phyloP scores from a whole-genome alignment of 208 protist species.

The Porcisia deanei region DNA sequence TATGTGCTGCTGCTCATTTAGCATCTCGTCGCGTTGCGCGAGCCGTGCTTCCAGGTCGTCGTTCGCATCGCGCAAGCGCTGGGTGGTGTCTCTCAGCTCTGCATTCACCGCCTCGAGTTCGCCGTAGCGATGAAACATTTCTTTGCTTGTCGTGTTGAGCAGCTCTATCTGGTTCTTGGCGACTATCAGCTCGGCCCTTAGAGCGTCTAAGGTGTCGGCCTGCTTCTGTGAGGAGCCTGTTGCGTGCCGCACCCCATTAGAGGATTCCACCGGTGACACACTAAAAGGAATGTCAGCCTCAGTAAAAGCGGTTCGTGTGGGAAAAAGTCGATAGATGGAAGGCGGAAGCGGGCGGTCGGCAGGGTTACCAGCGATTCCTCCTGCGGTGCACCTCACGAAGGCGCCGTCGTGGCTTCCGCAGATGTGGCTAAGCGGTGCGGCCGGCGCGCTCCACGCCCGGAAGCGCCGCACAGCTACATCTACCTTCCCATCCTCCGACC shows the following conservation, averaged over 20 bases:
- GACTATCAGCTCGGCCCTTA: conserved; percentile 35
- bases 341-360: conserved; percentile 3
- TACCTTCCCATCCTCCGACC: conserved; percentile 28
- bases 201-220: neutral
- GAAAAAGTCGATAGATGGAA: conserved; percentile 20
- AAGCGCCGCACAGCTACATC: conserved; percentile 32
- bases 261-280: neutral
- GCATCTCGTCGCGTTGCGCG: conserved; percentile 31
- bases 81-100: conserved; percentile 34
- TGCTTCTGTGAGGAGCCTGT: neutral
- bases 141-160: conserved; percentile 50
- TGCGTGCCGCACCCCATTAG: conserved; percentile 2
- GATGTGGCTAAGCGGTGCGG: conserved; percentile 30
- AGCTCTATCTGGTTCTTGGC: conserved; percentile 70
- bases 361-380: neutral
- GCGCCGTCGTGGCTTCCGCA: neutral
- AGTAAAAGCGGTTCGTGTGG: conserved; percentile 18
- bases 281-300: conserved; percentile 6
- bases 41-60: conserved; percentile 38
- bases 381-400: neutral
- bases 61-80: conserved; percentile 34
- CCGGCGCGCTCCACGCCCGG: conserved; percentile 40
- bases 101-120: conserved; percentile 55
- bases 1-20: conserved; percentile 46
- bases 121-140: conserved; percentile 39